Conservation (phyloP, 1,139 yeast species). For the Debaryomycetaceae sp. region DNA sequence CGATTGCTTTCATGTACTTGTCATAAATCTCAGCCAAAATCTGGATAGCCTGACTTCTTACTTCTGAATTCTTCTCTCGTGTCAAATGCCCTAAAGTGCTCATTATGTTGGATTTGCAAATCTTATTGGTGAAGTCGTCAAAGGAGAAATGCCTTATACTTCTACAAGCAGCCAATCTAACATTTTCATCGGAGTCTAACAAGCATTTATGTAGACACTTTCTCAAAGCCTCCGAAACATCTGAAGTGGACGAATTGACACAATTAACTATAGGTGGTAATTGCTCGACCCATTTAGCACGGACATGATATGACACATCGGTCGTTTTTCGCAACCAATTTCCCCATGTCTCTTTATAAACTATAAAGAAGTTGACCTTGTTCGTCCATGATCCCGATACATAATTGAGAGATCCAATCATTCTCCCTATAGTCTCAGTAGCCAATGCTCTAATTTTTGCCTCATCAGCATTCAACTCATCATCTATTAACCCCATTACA, state of each 20-base stretch:
- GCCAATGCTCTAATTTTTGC: slow-evolving; percentile 62
- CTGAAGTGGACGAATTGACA: slow-evolving; percentile 45
- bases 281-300: slow-evolving; percentile 69
- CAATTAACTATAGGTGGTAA: slow-evolving; percentile 28
- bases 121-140: slow-evolving; percentile 36
- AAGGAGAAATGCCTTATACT: slow-evolving; percentile 41
- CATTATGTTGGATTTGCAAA: slow-evolving; percentile 48
- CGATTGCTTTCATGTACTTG: slow-evolving; percentile 19
- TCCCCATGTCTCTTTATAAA: slow-evolving; percentile 60
- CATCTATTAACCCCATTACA: slow-evolving; percentile 76
- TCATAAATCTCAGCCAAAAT: slow-evolving; percentile 56
- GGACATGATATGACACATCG: slow-evolving; percentile 62
- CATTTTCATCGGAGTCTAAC: slow-evolving; percentile 73
- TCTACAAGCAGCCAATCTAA: slow-evolving; percentile 59
- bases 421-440: slow-evolving; percentile 68
- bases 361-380: slow-evolving; percentile 54
- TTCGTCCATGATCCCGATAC: slow-evolving; percentile 17
- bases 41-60: slow-evolving; percentile 60
- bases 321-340: slow-evolving; percentile 72
- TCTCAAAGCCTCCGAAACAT: slow-evolving; percentile 48
- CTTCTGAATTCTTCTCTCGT: slow-evolving; percentile 65
- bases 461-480: slow-evolving; percentile 74
- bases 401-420: slow-evolving; percentile 44
- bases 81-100: slow-evolving; percentile 56
- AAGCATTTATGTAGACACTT: slow-evolving; percentile 65